Base-by-base conservation (phyloP, 2,329 filamentous ascomycete species). In the Trichoderma breve region DNA sequence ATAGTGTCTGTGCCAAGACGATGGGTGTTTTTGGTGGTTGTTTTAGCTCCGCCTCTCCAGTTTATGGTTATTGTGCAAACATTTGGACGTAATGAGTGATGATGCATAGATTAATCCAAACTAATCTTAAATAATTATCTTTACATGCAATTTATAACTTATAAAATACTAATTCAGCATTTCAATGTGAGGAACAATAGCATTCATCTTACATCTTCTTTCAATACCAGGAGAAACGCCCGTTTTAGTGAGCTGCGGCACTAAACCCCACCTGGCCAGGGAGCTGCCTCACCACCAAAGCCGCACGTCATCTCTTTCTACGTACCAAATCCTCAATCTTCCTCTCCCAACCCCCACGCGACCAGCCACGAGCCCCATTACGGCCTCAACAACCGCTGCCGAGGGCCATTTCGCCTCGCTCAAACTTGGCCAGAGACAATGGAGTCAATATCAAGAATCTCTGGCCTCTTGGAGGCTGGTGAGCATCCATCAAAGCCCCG, bases 371-470 rank as follows among this genome's bases (percentile, higher is more conserved):
- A 55, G 32, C 30, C 57, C 9, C 47, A 43, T 58, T 34, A 3
- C 62, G 73, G 72, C 71, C 62, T 70, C 62, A 55, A 63, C 39
- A 70, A 65, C 43, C 67, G 57, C 66, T 28, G 14, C 15, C 55
- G 26, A 66, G 71, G 53, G 65, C 14, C 14, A 14, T 47, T 34
- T 26, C 9, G n/a, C 18, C 67, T 64, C 36, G 53, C 72, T 73
- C 73, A 72, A 74, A 73, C 75, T 75, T 73, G 24, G 32, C 73
- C 28, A 75, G 78, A 61, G 57, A 62, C 73, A 71, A 99, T 99
- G 96, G 96, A 99, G 88, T 97, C 95, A 26, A 94, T 98, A 80
- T 94, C 95, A 75, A 90, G 93, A 79, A 97, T 99, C 82, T 97
- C 95, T 77, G 93, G 90, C 81, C 89, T 98, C 84, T 91, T 99